Evolutionary conservation across 2,329 filamentous ascomycete genomes (phyloP), one percentile per base, ranked within the genome.

Genomic region (Epichloe gansuensis): DNA sequence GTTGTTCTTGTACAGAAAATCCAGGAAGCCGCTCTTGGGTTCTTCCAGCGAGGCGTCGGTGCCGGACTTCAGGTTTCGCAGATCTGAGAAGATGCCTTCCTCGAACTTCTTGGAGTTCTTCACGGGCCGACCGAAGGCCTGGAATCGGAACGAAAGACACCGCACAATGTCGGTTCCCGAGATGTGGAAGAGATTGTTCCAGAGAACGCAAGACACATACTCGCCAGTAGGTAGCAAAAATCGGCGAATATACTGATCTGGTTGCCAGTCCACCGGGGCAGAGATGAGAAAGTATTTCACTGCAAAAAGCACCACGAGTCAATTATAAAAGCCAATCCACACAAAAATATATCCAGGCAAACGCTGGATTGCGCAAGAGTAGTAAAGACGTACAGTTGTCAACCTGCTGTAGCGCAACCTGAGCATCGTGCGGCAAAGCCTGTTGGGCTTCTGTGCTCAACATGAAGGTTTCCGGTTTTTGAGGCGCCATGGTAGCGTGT

Each of bases 31-130:
- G 72, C 91, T 97, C 78, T 98, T 98, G 52, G 93, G 93, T 75
- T 98, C 93, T 72, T 98, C 93, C 55, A 98, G 82, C 42, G 93
- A 96, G 47, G 93, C 93, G 75, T 98, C 93, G 62, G 91, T 97
- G 58, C 93, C 93, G 25, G 93, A 95, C 74, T 98, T 98, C 60
- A 98, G 80, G 69, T 98, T 98, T 70, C 93, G 87, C 67, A 98
- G 75, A 68, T 98, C 93, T 43, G 93, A 98, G 72, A 98, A 98
- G 71, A 98, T 97, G 61, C 93, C 93, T 71, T 98, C 93, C 71
- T 98, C 93, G 66, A 98, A 98, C 72, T 98, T 98, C 76, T 98
- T 98, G 41, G 91, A 94, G 76, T 98, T 98, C 78, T 96, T 97
- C 56, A 98, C 93, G 1, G 93, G 93, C 53, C 93, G 88, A 62